A percentile compares a stretch with the other conserved stretches of the same genome.
Evolutionary conservation across 352 stramenopile genomes (phyloP).

Genomic region (Globisporangium rhizosaccharum): DNA sequence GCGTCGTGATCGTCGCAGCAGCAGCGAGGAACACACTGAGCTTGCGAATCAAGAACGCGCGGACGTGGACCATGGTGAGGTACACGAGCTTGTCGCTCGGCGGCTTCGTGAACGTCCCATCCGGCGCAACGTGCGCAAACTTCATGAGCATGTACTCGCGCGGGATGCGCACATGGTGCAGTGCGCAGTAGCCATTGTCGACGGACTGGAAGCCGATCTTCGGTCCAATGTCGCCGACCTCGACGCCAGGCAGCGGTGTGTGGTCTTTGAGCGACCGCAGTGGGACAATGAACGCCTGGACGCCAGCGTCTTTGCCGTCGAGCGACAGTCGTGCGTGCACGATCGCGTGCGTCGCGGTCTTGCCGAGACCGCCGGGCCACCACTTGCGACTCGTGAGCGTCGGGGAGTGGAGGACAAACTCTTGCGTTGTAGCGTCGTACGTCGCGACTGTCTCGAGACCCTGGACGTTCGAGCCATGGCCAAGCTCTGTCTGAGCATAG

Average conservation of each 20-base stretch:
- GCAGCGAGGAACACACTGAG: slow-evolving; percentile 64
- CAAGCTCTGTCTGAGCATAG: slow-evolving; percentile 95
- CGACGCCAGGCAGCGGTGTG: slow-evolving; percentile 77
- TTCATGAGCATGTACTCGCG: slow-evolving; percentile 56
- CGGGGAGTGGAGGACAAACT: slow-evolving; percentile 93
- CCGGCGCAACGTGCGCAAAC: slow-evolving; percentile 37
- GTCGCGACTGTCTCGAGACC: slow-evolving; percentile 90
- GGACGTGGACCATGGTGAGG: slow-evolving; percentile 78
- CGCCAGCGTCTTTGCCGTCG: slow-evolving; percentile 58
- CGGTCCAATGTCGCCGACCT: slow-evolving; percentile 88
- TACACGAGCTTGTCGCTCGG: slow-evolving; percentile 70
- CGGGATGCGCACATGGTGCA: slow-evolving; percentile 87
- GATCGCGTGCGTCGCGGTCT: slow-evolving; percentile 90
- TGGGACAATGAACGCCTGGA: slow-evolving; percentile 94
- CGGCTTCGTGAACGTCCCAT: slow-evolving; percentile 55
- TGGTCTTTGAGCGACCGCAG: slow-evolving; percentile 80
- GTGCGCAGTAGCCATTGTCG: slow-evolving; percentile 89
- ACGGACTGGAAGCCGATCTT: slow-evolving; percentile 91
- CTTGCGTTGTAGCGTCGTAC: slow-evolving; percentile 84
- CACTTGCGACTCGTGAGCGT: slow-evolving; percentile 94
- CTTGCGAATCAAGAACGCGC: slow-evolving; percentile 59
- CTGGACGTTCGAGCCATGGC: slow-evolving; percentile 91
- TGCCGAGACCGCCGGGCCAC: slow-evolving; percentile 92
- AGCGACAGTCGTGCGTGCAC: slow-evolving; percentile 84
- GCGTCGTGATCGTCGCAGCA: slow-evolving; percentile 89